phyloP scores from a whole-genome alignment of 2,329 filamentous ascomycete species.

The Pochonia chlamydosporia region DNA sequence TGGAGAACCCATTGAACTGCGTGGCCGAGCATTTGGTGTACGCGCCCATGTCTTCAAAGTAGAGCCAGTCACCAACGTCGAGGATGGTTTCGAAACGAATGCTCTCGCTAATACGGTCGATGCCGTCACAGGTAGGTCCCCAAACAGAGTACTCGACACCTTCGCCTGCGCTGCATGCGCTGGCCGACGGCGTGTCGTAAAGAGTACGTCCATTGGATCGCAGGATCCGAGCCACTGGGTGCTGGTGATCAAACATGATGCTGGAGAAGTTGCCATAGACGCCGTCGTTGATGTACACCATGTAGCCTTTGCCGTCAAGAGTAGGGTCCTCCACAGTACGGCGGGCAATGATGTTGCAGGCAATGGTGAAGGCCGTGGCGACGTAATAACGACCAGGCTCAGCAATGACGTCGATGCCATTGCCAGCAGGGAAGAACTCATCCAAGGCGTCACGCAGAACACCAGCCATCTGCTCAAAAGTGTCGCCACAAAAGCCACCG shows the following conservation, averaged over 20 bases:
- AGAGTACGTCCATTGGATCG: slow-evolving; percentile 52
- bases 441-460: slow-evolving; percentile 77
- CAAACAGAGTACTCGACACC: slow-evolving; percentile 88
- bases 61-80: slow-evolving; percentile 95
- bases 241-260: slow-evolving; percentile 99
- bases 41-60: slow-evolving; percentile 97
- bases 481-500: slow-evolving; percentile 86
- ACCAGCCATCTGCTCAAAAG: slow-evolving; percentile 83
- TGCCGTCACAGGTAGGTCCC: slow-evolving; percentile 97
- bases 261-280: slow-evolving; percentile 98
- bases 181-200: slow-evolving; percentile 50
- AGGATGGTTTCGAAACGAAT: slow-evolving; percentile 71
- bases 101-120: slow-evolving; percentile 85
- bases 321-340: slow-evolving; percentile 74
- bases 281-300: slow-evolving; percentile 96
- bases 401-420: slow-evolving; percentile 76
- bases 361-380: slow-evolving; percentile 85
- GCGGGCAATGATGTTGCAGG: slow-evolving; percentile 92
- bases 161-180: slow-evolving; percentile 37
- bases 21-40: slow-evolving; percentile 98
- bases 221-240: slow-evolving; percentile 78
- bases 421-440: slow-evolving; percentile 72
- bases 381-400: slow-evolving; percentile 98
- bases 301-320: slow-evolving; percentile 68
- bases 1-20: slow-evolving; percentile 93